These are phyloP conservation scores for Phytophthora chlamydospora DNA, from an alignment of 352 stramenopile genomes.

Conservation along the genomic window DNA sequence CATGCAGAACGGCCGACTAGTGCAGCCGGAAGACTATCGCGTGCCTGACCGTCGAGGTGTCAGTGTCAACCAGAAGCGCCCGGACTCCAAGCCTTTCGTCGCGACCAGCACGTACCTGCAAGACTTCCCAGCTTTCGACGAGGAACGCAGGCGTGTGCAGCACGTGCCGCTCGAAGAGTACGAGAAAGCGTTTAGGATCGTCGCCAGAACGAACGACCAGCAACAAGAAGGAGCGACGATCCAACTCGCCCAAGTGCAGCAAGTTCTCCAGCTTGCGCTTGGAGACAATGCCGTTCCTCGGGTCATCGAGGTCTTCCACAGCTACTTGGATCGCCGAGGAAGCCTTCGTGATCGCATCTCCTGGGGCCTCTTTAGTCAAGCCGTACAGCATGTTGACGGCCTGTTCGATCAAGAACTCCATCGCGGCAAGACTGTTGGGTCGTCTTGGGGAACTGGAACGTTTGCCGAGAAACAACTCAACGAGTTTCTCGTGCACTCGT, in stretches of 20 bases:
- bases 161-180: slow-evolving; percentile 41
- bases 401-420: slow-evolving; percentile 49
- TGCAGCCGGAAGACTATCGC: slow-evolving; percentile 66
- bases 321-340: slow-evolving; percentile 50
- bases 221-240: slow-evolving; percentile 46
- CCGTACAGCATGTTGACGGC: slow-evolving; percentile 46
- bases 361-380: slow-evolving; percentile 52
- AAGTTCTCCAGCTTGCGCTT: slow-evolving; percentile 54
- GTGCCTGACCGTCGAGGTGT: slow-evolving; percentile 66
- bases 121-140: slow-evolving; percentile 65
- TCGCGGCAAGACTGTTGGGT: slow-evolving; percentile 22
- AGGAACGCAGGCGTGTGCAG: slow-evolving; percentile 51
- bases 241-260: slow-evolving; percentile 51
- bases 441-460: slow-evolving; percentile 19
- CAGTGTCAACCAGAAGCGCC: slow-evolving; percentile 47
- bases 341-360: slow-evolving; percentile 49
- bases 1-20: slow-evolving; percentile 45
- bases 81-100: slow-evolving; percentile 59
- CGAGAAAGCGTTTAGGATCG: slow-evolving; percentile 49
- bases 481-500: slow-evolving; percentile 54
- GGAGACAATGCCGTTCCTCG: slow-evolving; percentile 32
- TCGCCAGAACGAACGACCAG: slow-evolving; percentile 34
- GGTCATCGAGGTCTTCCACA: slow-evolving; percentile 53
- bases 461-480: slow-evolving; percentile 28
- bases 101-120: slow-evolving; percentile 64